Evolutionary conservation across 345 rosid genomes (phyloP).

Genomic region (Eucalyptus polyanthemos): DNA sequence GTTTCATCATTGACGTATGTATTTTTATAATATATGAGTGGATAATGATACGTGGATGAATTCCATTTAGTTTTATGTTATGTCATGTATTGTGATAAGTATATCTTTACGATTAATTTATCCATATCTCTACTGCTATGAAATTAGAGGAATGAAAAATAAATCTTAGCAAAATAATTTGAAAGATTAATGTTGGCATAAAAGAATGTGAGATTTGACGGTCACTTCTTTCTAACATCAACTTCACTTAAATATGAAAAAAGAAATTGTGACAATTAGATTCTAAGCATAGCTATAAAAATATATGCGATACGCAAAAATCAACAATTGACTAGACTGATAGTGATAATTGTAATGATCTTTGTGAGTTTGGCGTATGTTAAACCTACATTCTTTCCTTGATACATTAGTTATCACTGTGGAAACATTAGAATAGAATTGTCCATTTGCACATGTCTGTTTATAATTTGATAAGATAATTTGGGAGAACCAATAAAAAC

Average conservation of each 20-base stretch:
- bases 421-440: not conserved
- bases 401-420: not conserved
- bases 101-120: fast-evolving
- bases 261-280: not conserved
- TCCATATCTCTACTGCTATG: not conserved
- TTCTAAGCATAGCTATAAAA: not conserved
- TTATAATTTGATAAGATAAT: not conserved
- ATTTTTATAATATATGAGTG: not conserved
- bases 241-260: not conserved
- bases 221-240: not conserved
- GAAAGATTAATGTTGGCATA: not conserved
- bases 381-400: not conserved
- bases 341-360: not conserved
- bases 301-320: fast-evolving
- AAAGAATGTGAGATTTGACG: not conserved
- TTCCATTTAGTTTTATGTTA: not conserved
- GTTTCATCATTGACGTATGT: not conserved
- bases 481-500: not conserved
- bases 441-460: not conserved
- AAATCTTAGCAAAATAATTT: not conserved
- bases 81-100: not conserved
- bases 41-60: not conserved
- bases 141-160: not conserved
- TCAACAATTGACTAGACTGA: fast-evolving
- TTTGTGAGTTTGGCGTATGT: not conserved